These are phyloP conservation scores for Alternaria sp. DNA, from an alignment of 2,329 filamentous ascomycete genomes.

Conservation along the genomic window DNA sequence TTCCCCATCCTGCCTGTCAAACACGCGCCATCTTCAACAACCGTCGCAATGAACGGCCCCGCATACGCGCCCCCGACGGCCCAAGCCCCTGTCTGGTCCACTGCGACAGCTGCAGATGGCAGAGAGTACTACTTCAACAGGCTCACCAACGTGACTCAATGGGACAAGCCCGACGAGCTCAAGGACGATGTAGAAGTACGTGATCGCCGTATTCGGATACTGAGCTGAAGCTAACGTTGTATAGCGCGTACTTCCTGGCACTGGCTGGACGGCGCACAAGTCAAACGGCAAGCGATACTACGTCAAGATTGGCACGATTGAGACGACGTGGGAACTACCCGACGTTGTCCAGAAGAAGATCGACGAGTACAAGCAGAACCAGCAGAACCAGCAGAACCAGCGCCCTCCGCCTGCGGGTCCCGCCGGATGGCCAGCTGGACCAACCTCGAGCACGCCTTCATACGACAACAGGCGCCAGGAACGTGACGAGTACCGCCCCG, in stretches of 20 bases:
- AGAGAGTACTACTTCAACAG: constrained; percentile 91
- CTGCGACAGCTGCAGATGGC: constrained; percentile 81
- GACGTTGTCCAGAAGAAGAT: constrained; percentile 75
- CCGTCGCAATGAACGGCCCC: constrained; percentile 64
- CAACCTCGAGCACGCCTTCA: constrained; percentile 52
- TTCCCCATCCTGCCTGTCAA: constrained; percentile 10
- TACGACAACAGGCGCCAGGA: constrained; percentile 50
- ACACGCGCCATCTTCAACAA: constrained; percentile 14
- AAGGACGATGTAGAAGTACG: constrained; percentile 82
- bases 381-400: constrained; percentile 53
- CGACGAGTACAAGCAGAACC: constrained; percentile 70
- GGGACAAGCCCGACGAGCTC: constrained; percentile 90
- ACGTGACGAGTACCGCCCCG: constrained; percentile 41
- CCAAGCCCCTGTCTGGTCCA: constrained; percentile 70
- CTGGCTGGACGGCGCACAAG: constrained; percentile 87
- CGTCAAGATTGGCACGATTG: constrained; percentile 88
- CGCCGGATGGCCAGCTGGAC: constrained; percentile 68
- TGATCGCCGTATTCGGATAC: not conserved
- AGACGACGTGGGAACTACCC: constrained; percentile 95
- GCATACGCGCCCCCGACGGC: constrained; percentile 59
- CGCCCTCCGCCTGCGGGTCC: constrained; percentile 52
- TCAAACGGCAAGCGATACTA: constrained; percentile 91
- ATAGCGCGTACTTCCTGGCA: constrained; percentile 79
- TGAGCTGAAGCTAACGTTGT: constrained; percentile 22
- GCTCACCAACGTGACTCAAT: constrained; percentile 86